Evolutionary conservation across 2,329 filamentous ascomycete genomes (phyloP).

Genomic region (Pyricularia sp.): DNA sequence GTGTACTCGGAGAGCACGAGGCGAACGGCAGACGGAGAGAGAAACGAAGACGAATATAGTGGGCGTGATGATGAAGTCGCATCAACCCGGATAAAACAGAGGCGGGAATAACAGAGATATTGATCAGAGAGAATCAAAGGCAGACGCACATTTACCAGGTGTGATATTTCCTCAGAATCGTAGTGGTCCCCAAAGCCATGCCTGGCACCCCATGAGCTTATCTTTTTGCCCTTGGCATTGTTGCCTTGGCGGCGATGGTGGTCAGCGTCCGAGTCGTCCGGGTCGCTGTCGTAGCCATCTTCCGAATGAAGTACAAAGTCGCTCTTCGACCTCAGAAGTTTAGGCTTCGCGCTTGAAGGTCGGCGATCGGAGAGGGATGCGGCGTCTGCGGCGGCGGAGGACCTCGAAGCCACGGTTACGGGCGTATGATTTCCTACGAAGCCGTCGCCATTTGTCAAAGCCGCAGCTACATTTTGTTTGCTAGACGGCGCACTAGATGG

Average conservation of each 20-base stretch:
- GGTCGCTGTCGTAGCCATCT: conserved; percentile 10
- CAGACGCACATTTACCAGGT: conserved; percentile 61
- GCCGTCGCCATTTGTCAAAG: background rate
- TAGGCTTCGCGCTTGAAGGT: conserved; percentile 26
- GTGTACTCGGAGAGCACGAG: background rate
- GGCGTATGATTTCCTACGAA: conserved; percentile 7
- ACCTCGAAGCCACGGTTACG: conserved; percentile 11
- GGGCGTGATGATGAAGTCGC: background rate
- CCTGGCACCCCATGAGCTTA: conserved; percentile 45
- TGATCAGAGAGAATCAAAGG: background rate
- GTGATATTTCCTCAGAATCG: conserved; percentile 74
- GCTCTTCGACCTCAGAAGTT: conserved; percentile 43
- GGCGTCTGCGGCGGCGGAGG: background rate
- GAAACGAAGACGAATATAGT: background rate
- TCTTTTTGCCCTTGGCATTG: conserved; percentile 26
- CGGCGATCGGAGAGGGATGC: background rate
- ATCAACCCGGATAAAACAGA: background rate
- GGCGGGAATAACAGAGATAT: background rate
- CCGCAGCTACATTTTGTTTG: conserved; percentile 15
- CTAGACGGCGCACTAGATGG: conserved; percentile 33
- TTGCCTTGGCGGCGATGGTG: conserved; percentile 18
- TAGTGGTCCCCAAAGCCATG: conserved; percentile 92
- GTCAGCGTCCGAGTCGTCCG: conserved; percentile 17
- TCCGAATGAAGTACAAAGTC: conserved; percentile 27
- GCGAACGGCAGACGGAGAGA: background rate